phyloP scores from a whole-genome alignment of 306 rosid species.

The Castanopsis chinensis region DNA sequence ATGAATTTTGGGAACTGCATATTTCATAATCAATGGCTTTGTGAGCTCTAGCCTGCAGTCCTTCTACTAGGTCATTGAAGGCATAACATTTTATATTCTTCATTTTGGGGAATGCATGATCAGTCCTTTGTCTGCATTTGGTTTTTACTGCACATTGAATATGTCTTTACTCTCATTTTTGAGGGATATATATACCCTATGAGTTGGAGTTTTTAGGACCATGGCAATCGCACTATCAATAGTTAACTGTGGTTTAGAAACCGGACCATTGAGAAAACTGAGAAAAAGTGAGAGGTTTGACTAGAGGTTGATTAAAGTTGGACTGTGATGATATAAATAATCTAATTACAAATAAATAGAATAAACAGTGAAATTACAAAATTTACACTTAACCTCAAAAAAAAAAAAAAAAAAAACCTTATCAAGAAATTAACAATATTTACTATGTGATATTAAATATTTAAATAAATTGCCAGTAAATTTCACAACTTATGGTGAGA shows the following conservation, averaged over 20 bases:
- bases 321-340: neutral
- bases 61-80: neutral
- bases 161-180: neutral
- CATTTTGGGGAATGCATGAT: no score
- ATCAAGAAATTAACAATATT: no score
- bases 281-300: neutral
- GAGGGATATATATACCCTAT: neutral
- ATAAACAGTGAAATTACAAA: no score
- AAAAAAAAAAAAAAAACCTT: no score
- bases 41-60: neutral
- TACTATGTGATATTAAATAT: no score
- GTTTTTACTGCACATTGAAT: neutral
- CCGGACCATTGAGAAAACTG: neutral
- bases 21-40: neutral
- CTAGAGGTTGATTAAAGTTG: neutral
- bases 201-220: neutral
- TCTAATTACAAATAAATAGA: neutral
- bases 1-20: neutral
- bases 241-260: neutral
- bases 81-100: neutral
- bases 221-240: neutral
- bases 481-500: no score
- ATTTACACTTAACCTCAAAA: no score
- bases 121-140: no score
- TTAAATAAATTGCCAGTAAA: no score